Percentiles rank a stretch among this genome's conserved stretches.
These are phyloP conservation scores for Didymosphaeria variabile DNA, from an alignment of 2,329 filamentous ascomycete species.

Conservation along the genomic window DNA sequence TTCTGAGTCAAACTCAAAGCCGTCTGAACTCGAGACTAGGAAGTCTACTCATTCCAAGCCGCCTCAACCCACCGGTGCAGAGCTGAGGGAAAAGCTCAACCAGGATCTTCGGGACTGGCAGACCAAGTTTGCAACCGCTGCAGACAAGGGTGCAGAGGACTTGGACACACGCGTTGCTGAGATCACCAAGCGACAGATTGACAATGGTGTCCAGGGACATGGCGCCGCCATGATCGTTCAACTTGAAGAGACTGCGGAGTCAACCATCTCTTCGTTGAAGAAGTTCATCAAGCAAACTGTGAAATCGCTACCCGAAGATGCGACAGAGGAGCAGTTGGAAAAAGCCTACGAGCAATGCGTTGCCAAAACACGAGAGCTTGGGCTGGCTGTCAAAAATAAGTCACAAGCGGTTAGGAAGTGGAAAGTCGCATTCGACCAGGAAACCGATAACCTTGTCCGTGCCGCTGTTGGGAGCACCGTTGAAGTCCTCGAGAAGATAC, in stretches of 20 bases:
- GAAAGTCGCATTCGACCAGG: constrained; percentile 75
- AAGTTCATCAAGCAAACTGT: constrained; percentile 68
- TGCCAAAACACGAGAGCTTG: constrained; percentile 70
- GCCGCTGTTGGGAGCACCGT: constrained; percentile 82
- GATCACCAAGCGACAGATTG: constrained; percentile 76
- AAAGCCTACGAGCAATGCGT: constrained; percentile 62
- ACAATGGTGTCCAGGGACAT: constrained; percentile 70
- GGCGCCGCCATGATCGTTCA: constrained; percentile 73
- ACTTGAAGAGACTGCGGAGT: constrained; percentile 72
- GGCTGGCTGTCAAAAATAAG: constrained; percentile 76
- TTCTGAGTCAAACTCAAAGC: constrained; percentile 31
- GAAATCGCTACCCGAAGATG: constrained; percentile 65
- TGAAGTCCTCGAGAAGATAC: constrained; percentile 81
- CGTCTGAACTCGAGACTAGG: constrained; percentile 26
- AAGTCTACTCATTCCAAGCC: constrained; percentile 28
- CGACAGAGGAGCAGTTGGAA: constrained; percentile 62
- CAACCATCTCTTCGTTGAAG: constrained; percentile 73
- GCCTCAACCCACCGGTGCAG: constrained; percentile 43
- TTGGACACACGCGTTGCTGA: constrained; percentile 70
- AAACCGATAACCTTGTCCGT: constrained; percentile 73
- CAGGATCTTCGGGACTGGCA: constrained; percentile 88
- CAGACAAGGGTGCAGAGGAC: constrained; percentile 81
- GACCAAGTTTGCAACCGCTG: constrained; percentile 83
- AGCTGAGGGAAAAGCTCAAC: constrained; percentile 69
- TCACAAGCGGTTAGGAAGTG: constrained; percentile 81